A percentile compares a stretch with the other conserved stretches of the same genome.
phyloP scores from a whole-genome alignment of 1,139 yeast species.

The Yamadazyma atmosphaerica region DNA sequence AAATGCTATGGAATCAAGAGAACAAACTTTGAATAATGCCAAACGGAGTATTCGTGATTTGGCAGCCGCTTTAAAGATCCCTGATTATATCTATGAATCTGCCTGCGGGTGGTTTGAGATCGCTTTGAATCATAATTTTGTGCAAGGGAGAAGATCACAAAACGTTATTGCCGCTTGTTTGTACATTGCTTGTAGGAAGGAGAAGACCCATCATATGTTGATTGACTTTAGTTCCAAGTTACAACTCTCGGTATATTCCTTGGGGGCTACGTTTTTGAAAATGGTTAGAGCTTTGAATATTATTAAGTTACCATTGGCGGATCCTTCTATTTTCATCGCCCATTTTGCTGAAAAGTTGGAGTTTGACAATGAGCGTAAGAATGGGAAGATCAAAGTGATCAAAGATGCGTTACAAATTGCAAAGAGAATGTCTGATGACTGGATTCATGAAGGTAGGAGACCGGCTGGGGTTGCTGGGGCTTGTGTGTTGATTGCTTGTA shows the following conservation, averaged over 20 bases:
- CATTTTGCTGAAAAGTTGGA: constrained; percentile 89
- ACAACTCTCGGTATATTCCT: constrained; percentile 87
- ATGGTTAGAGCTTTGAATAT: constrained; percentile 83
- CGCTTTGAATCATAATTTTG: constrained; percentile 85
- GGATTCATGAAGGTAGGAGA: constrained; percentile 95
- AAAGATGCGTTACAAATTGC: constrained; percentile 86
- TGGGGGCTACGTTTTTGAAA: constrained; percentile 93
- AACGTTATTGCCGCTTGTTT: constrained; percentile 94
- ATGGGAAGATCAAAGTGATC: constrained; percentile 69
- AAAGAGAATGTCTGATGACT: constrained; percentile 87
- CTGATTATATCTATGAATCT: constrained; percentile 81
- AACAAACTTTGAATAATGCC: constrained; percentile 84
- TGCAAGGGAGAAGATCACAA: constrained; percentile 92
- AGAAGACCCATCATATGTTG: constrained; percentile 89
- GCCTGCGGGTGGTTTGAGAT: constrained; percentile 88
- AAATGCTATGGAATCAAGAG: constrained; percentile 80
- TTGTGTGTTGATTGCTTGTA: constrained; percentile 84
- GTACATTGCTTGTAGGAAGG: constrained; percentile 90
- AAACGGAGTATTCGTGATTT: constrained; percentile 73
- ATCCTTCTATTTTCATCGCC: constrained; percentile 89
- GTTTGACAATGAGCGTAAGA: constrained; percentile 48
- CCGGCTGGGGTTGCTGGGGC: constrained; percentile 99
- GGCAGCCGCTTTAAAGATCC: constrained; percentile 74
- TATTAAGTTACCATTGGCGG: constrained; percentile 78
- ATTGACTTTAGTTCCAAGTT: constrained; percentile 90